Conservation (phyloP, 164 flowering plant genomes). For the Akebia trifoliata region DNA sequence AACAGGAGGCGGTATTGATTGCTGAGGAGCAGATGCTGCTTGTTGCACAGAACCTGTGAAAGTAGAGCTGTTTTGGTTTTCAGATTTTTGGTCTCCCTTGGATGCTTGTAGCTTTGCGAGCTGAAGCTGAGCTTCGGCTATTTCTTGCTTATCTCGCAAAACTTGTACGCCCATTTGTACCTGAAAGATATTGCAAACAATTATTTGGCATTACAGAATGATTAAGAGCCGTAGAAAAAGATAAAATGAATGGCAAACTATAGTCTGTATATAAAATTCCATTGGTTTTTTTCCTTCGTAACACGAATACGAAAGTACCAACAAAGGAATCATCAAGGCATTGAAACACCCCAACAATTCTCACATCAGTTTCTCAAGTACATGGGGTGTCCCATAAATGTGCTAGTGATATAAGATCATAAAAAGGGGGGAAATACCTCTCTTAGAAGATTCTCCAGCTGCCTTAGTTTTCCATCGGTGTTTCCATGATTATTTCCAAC, state of each 20-base stretch:
- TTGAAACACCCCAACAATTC: too few species aligned
- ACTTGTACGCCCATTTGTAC: constrained; percentile 66
- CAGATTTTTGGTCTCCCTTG: constrained; percentile 38
- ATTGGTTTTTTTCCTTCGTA: too few species aligned
- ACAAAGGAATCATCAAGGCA: too few species aligned
- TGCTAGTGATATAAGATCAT: constrained; percentile 22
- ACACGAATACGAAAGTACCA: too few species aligned
- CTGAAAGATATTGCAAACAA: constrained; percentile 34
- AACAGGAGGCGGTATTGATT: constrained; percentile 32
- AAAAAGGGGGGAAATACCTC: constrained; percentile 47
- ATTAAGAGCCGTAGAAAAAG: too few species aligned
- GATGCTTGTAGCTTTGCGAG: constrained; percentile 58
- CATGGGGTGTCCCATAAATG: too few species aligned
- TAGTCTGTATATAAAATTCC: too few species aligned
- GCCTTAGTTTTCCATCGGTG: constrained; percentile 81
- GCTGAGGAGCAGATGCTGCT: constrained; percentile 41
- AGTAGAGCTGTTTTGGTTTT: constrained; percentile 27
- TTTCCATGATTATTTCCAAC: constrained; percentile 69
- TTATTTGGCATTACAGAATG: not conserved
- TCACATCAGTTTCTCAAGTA: too few species aligned
- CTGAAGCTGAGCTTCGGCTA: constrained; percentile 57
- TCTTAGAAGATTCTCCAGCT: constrained; percentile 69
- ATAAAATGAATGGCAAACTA: too few species aligned
- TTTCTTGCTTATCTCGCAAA: constrained; percentile 77
- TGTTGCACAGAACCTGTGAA: constrained; percentile 44